phyloP scores from a whole-genome alignment of 2,329 filamentous ascomycete species.

The Fusarium circinatum region DNA sequence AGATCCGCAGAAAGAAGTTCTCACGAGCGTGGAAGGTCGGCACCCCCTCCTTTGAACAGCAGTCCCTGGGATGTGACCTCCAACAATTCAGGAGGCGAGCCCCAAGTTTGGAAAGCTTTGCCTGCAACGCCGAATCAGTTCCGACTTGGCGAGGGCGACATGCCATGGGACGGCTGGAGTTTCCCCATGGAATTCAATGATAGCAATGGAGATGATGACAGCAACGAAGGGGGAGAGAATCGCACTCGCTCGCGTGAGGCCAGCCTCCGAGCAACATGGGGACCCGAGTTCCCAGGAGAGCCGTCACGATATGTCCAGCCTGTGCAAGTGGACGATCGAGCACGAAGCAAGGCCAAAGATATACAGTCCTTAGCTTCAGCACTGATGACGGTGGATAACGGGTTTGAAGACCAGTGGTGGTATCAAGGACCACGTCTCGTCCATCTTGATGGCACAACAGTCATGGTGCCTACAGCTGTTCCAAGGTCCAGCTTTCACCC shows the following conservation, averaged over 20 bases:
- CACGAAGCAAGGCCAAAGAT: conserved; percentile 46
- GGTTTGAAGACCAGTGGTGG: conserved; percentile 69
- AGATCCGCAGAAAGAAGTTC: conserved; percentile 42
- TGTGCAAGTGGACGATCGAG: conserved; percentile 46
- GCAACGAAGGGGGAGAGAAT: neutral
- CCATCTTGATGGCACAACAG: conserved; percentile 35
- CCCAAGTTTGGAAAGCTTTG: conserved; percentile 55
- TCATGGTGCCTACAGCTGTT: conserved; percentile 30
- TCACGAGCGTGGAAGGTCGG: conserved; percentile 60
- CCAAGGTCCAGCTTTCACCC: conserved; percentile 21
- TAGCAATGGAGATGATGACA: conserved; percentile 10
- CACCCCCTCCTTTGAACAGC: conserved; percentile 59
- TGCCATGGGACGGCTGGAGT: conserved; percentile 57
- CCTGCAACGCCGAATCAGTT: conserved; percentile 51
- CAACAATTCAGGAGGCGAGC: conserved; percentile 34
- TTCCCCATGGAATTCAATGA: conserved; percentile 41
- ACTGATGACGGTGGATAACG: conserved; percentile 67
- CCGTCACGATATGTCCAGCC: neutral
- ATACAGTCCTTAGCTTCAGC: conserved; percentile 62
- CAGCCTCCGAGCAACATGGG: conserved; percentile 35
- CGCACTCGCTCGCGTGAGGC: conserved; percentile 15
- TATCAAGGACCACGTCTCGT: conserved; percentile 55
- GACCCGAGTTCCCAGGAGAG: conserved; percentile 26
- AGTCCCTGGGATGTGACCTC: conserved; percentile 58
- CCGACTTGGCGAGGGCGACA: conserved; percentile 56